Conservation (phyloP, 495 filamentous ascomycete genomes). For the Penicillium riverlandense region DNA sequence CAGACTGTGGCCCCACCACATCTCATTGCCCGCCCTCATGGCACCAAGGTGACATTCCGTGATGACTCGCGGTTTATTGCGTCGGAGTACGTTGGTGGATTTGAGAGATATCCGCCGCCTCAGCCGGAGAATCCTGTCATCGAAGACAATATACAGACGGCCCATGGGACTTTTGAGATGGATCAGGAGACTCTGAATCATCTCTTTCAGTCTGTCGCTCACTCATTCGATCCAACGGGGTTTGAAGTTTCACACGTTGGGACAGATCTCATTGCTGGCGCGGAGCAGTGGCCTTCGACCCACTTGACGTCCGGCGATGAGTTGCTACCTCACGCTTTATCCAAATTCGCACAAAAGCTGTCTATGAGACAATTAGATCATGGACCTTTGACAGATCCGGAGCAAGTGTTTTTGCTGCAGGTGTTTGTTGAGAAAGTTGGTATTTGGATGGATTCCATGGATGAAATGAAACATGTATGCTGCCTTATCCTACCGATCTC, state of each 20-base stretch:
- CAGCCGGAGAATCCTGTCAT: constrained; percentile 23
- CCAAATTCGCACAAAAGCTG: constrained; percentile 19
- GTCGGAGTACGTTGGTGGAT: constrained; percentile 81
- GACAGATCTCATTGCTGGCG: constrained; percentile 10
- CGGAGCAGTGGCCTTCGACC: constrained; percentile 16
- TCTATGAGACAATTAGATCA: constrained; percentile 27
- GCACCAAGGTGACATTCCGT: constrained; percentile 70
- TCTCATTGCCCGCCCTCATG: constrained; percentile 49
- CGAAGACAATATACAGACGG: constrained; percentile 23
- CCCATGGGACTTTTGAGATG: constrained; percentile 30
- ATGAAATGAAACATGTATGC: constrained; percentile 74
- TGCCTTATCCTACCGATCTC: neutral
- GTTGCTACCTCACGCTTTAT: constrained; percentile 19
- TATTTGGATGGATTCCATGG: constrained; percentile 90
- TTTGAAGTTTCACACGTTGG: constrained; percentile 12
- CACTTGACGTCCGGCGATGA: constrained; percentile 20
- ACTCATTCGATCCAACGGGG: constrained; percentile 16
- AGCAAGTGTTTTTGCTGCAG: constrained; percentile 81
- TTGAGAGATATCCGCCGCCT: constrained; percentile 61
- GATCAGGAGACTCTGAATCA: constrained; percentile 20
- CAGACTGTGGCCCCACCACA: constrained; percentile 62
- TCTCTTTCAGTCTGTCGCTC: constrained; percentile 19
- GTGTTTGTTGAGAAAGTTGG: constrained; percentile 88
- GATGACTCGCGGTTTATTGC: constrained; percentile 91
- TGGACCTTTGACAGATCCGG: constrained; percentile 57